Conservation (phyloP, 805 yeast genomes). For the Nakazawaea wickerhamii region DNA sequence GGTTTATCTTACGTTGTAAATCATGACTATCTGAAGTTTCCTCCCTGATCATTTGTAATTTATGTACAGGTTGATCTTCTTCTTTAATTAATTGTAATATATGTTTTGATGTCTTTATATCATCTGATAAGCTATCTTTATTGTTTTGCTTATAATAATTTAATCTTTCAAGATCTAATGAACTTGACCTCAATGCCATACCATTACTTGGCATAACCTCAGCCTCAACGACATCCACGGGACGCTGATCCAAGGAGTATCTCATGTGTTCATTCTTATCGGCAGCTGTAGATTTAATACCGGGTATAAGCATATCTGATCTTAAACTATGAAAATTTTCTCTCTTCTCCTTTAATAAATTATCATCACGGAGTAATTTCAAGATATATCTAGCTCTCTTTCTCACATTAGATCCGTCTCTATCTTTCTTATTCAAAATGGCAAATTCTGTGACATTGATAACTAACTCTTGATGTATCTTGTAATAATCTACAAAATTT, state of each 20-base stretch:
- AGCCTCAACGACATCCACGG: slow-evolving; percentile 1
- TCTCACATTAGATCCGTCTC: slow-evolving; percentile 29
- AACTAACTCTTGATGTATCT: slow-evolving; percentile 31
- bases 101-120: not conserved
- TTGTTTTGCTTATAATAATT: slow-evolving; percentile 1
- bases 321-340: slow-evolving; percentile 35
- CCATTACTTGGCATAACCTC: not conserved
- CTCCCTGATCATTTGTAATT: slow-evolving; percentile 3
- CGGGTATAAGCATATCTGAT: slow-evolving; percentile 37
- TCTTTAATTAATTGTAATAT: slow-evolving; percentile 4
- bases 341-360: slow-evolving; percentile 34
- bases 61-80: not conserved
- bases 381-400: slow-evolving; percentile 31
- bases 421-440: slow-evolving; percentile 19
- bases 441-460: slow-evolving; percentile 21
- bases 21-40: slow-evolving; percentile 1
- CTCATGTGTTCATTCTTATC: slow-evolving; percentile 5
- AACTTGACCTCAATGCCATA: not conserved
- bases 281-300: slow-evolving; percentile 15
- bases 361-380: slow-evolving; percentile 26
- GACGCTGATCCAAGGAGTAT: slow-evolving; percentile 10
- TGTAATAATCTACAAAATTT: slow-evolving; percentile 44
- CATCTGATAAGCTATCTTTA: not conserved
- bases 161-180: slow-evolving; percentile 10
- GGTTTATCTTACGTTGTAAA: slow-evolving; percentile 1